Conservation (phyloP, 2,329 filamentous ascomycete species). For the Aurifilum marmelostoma region DNA sequence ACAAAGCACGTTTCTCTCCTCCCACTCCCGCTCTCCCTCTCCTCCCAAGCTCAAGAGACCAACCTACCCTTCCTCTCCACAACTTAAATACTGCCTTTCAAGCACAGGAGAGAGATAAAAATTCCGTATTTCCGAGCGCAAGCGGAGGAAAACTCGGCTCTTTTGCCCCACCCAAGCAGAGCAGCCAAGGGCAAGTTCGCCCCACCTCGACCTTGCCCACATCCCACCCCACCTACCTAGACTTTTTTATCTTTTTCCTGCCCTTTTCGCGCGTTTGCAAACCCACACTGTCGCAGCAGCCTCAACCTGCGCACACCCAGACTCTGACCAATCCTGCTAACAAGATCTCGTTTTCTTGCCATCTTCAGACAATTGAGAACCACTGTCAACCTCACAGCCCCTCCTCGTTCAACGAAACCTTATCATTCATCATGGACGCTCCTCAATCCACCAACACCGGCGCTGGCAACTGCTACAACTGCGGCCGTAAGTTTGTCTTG, state of each 20-base stretch:
- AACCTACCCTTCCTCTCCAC: neutral
- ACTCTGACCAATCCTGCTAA: neutral
- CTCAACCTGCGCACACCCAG: neutral
- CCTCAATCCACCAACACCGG: constrained; percentile 10
- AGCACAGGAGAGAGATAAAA: neutral
- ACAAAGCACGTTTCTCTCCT: neutral
- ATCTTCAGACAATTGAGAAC: neutral
- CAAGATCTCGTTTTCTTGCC: neutral
- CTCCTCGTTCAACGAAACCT: neutral
- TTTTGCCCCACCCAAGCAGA: constrained; percentile 2
- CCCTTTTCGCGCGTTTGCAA: constrained; percentile 27
- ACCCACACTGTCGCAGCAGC: constrained; percentile 7
- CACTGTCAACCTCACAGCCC: neutral
- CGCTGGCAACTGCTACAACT: constrained; percentile 70
- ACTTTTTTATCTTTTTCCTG: constrained; percentile 16
- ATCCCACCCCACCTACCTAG: constrained; percentile 5
- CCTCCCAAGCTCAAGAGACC: neutral
- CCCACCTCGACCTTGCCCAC: constrained; percentile 14
- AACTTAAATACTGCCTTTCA: neutral
- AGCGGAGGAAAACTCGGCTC: constrained; percentile 19
- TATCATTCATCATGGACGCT: constrained; percentile 15
- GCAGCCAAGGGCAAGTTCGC: constrained; percentile 15
- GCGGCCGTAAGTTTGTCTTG: constrained; percentile 63
- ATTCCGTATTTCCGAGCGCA: constrained; percentile 4
- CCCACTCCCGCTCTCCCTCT: neutral